Evolutionary conservation across 2,329 filamentous ascomycete genomes (phyloP).

Genomic region (Venturia pyrina): DNA sequence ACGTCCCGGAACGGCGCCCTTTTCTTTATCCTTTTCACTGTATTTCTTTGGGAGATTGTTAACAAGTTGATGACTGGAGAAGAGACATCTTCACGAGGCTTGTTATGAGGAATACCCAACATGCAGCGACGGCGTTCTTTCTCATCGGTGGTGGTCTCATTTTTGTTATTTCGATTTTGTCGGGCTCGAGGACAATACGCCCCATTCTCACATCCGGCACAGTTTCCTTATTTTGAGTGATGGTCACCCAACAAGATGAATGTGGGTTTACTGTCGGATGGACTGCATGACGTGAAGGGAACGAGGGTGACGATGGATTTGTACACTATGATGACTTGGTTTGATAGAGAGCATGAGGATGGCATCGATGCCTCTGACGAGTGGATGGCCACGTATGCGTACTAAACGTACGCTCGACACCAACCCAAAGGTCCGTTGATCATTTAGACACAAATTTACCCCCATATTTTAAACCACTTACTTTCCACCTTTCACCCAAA

Average conservation of each 20-base stretch:
- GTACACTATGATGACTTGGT: background rate
- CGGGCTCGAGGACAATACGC: background rate
- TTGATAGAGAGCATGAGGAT: background rate
- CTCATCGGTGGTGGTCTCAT: background rate
- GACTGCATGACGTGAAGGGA: background rate
- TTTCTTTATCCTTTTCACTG: background rate
- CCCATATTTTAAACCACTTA: background rate
- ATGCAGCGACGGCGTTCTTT: background rate
- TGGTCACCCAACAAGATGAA: background rate
- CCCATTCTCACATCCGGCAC: background rate
- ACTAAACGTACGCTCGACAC: background rate
- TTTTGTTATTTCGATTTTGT: background rate
- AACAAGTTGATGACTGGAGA: background rate
- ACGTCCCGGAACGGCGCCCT: background rate
- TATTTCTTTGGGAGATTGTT: background rate
- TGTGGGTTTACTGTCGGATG: too few species aligned
- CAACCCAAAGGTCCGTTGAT: background rate
- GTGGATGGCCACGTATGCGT: background rate
- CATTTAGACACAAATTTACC: background rate
- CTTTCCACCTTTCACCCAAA: background rate
- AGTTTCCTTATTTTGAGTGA: background rate
- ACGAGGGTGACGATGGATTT: background rate
- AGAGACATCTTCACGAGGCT: background rate
- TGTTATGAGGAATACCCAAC: background rate
- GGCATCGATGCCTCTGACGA: background rate